Evolutionary conservation across 352 stramenopile genomes (phyloP), one percentile per base, ranked within the genome.

Genomic region (Globisporangium canariense): DNA sequence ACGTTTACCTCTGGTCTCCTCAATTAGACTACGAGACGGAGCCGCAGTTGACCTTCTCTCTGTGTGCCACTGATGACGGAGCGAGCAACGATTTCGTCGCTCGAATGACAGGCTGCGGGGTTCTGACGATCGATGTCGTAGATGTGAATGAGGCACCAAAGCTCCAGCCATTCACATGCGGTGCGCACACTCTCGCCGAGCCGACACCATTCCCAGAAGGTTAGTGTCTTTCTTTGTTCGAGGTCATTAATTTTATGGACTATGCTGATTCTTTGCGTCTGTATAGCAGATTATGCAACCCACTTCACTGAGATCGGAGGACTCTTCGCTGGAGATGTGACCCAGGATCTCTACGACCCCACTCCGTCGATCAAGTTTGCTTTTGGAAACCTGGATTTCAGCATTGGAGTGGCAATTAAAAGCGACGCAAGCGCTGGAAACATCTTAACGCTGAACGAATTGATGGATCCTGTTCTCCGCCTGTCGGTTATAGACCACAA

Each of bases 11-110:
- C 0, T 74, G 56, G 74, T 16, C 22, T 11, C 20, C 70, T 13
- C 16, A 22, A 4, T 52, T 89, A 14, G 75, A 86, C 52, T 83
- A 69, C 52, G 79, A 86, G 64, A 69, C 51, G 0, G 55, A 75
- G 45, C 57, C 75, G 1, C 32, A 52, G 2, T n/a, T 83, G 11
- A 62, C 16, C 2, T 78, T 79, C 38, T 51, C 70, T 7, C 30
- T 89, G 1, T 89, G 79, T 25, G 75, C 76, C n/a, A 76, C 65
- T 0, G 79, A 89, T 51, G 78, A 88, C 46, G 78, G 78, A 30
- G 76, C 52, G 6, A 63, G 50, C 53, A 83, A 84, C 36, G 54
- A 86, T 60, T 77, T 68, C 41, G 59, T 82, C 38, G 67, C 71
- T 6, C 67, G 67, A 22, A 88, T 88, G 78, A 77, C 64, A n/a